Conservation (phyloP, 495 filamentous ascomycete genomes). For the Clohesyomyces aquaticus region DNA sequence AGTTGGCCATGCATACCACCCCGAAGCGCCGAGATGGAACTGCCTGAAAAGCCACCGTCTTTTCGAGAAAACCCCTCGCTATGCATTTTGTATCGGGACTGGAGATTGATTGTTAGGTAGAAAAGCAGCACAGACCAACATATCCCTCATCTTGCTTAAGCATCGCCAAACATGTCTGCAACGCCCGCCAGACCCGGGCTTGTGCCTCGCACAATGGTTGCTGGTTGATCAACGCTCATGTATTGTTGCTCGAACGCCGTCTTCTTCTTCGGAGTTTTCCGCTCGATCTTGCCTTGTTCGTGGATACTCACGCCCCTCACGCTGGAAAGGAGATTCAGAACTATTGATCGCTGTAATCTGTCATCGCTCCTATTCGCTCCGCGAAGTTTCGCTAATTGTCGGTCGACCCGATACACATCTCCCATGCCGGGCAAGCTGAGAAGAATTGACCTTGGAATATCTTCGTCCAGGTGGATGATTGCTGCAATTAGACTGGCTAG, state of each 20-base stretch:
- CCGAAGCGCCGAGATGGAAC: not conserved
- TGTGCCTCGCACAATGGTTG: constrained; percentile 44
- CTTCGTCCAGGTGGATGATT: constrained; percentile 73
- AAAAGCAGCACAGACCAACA: not conserved
- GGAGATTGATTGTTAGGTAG: not conserved
- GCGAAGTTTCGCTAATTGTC: constrained; percentile 60
- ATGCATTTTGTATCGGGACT: constrained; percentile 1
- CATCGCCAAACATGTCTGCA: constrained; percentile 67
- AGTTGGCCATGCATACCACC: not conserved
- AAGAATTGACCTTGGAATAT: constrained; percentile 60
- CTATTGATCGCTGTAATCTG: constrained; percentile 76
- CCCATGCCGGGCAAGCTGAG: constrained; percentile 63
- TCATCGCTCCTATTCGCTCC: constrained; percentile 54
- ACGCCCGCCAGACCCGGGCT: constrained; percentile 57
- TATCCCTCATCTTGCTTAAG: not conserved
- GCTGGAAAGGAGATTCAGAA: constrained; percentile 84
- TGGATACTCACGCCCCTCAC: constrained; percentile 87
- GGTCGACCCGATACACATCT: constrained; percentile 62
- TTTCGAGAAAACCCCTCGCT: not conserved
- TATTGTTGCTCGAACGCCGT: constrained; percentile 60
- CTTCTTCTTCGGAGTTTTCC: constrained; percentile 58
- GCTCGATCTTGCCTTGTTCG: constrained; percentile 82
- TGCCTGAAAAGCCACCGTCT: constrained; percentile 1
- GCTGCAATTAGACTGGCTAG: constrained; percentile 84
- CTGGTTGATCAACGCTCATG: constrained; percentile 56